Base-by-base conservation (phyloP, 1,139 yeast species). In the Taphrina communis region DNA sequence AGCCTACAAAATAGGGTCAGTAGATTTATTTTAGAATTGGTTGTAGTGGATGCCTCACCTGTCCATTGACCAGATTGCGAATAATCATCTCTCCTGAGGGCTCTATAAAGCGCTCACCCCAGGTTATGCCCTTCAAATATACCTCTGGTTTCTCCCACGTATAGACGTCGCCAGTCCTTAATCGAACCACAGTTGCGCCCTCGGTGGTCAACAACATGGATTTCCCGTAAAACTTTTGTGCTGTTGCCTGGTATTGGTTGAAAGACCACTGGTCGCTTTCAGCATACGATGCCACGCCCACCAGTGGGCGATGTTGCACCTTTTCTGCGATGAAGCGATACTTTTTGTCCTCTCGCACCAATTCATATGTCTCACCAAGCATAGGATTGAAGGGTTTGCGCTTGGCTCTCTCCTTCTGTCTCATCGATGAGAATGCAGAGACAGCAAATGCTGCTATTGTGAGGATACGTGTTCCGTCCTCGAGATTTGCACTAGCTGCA, bases 151-250 rank as follows among this genome's bases (percentile, higher is more conserved):
- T 94, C 21, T 81, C 77, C 94, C 96, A 94, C 71, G 86, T 85
- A 75, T 86, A 90, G 11, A 69, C 65, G 21, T 62, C 69, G 8
- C 63, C 60, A 8, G 66, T 53, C 17, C 38, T 31, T 14, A 74
- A 21, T 8, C 55, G 57, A 12, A 9, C 79, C 25, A 63, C 65
- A 12, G 73, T 67, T n/a, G 68, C 66, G 1, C 99, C 99, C 66
- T 84, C 86, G 72, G 91, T 90, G 62, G 85, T 84, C 70, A 94
- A 81, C 77, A 94, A 98, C 14, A 91, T 86, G 55, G 92, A 88
- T 78, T 94, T 94, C 66, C 98, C 98, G 96, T 97, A 94, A 75
- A 90, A 91, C 77, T 91, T 92, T 75, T 93, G 97, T 41, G 86
- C 84, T 0, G 99, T 98, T 42, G 87, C 82, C 1, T 95, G 86